These are phyloP conservation scores for Plasmopara muralis DNA, from an alignment of 352 stramenopile species.

Conservation along the genomic window DNA sequence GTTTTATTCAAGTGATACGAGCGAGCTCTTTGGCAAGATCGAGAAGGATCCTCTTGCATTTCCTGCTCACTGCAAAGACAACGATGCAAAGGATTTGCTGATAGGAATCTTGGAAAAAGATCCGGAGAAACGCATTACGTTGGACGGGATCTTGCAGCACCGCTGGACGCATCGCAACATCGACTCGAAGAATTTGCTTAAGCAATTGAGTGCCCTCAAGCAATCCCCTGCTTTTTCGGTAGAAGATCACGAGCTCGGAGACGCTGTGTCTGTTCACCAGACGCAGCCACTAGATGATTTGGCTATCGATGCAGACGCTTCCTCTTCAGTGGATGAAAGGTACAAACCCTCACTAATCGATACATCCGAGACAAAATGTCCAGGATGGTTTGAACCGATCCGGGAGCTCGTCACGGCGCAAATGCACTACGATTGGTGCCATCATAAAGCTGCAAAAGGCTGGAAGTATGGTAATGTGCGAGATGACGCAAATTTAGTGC, in stretches of 20 bases:
- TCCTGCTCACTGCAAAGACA: slow-evolving; percentile 34
- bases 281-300: slow-evolving; percentile 22
- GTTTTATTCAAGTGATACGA: slow-evolving; percentile 84
- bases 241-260: slow-evolving; percentile 37
- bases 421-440: slow-evolving; percentile 66
- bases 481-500: slow-evolving; percentile 34
- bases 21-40: slow-evolving; percentile 88
- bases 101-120: slow-evolving; percentile 66
- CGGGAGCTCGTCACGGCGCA: slow-evolving; percentile 35
- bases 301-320: slow-evolving; percentile 1
- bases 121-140: slow-evolving; percentile 51
- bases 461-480: slow-evolving; percentile 36
- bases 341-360: slow-evolving; percentile 43
- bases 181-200: slow-evolving; percentile 40
- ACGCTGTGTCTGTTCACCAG: slow-evolving; percentile 54
- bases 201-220: slow-evolving; percentile 39
- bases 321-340: background rate
- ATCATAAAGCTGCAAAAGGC: slow-evolving; percentile 35
- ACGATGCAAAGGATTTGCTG: slow-evolving; percentile 67
- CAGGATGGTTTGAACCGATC: slow-evolving; percentile 29
- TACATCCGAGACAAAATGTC: slow-evolving; percentile 22
- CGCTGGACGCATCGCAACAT: slow-evolving; percentile 61
- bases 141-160: slow-evolving; percentile 66
- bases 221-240: slow-evolving; percentile 29
- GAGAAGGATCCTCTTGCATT: slow-evolving; percentile 51